These are phyloP conservation scores for Tuber microsphaerosporum DNA, from an alignment of 495 filamentous ascomycete genomes.

Conservation along the genomic window DNA sequence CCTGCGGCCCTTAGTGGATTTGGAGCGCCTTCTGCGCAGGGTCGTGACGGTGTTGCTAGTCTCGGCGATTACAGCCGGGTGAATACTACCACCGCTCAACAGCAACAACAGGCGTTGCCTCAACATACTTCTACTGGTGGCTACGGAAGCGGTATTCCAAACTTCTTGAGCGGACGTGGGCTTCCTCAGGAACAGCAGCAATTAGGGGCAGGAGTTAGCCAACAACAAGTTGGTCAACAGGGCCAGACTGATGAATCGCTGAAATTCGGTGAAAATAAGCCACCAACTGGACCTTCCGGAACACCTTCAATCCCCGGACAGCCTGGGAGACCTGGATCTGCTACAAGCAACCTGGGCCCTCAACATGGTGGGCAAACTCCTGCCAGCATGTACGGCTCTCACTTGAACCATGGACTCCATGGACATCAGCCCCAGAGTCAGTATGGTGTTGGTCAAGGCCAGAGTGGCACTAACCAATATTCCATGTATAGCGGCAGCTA, in stretches of 20 bases:
- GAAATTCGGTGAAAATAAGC: conserved; percentile 43
- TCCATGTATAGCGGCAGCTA: conserved; percentile 39
- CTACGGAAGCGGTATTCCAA: conserved; percentile 35
- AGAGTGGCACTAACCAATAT: conserved; percentile 30
- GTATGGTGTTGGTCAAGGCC: conserved; percentile 38
- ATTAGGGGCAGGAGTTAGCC: conserved; percentile 33
- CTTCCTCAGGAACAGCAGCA: conserved; percentile 41
- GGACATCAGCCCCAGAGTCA: conserved; percentile 37
- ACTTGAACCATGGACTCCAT: conserved; percentile 39
- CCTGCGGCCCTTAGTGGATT: conserved; percentile 38
- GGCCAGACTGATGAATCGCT: conserved; percentile 37
- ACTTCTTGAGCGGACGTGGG: conserved; percentile 36
- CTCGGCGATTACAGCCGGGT: conserved; percentile 37
- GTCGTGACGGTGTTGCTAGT: conserved; percentile 32
- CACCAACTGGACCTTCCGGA: conserved; percentile 41
- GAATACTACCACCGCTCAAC: conserved; percentile 34
- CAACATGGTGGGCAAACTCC: conserved; percentile 37
- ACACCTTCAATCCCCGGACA: conserved; percentile 40
- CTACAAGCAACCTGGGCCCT: conserved; percentile 38
- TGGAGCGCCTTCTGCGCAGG: conserved; percentile 39
- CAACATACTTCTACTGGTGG: conserved; percentile 37
- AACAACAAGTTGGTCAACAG: conserved; percentile 37
- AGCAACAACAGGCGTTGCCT: conserved; percentile 39
- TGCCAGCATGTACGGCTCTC: conserved; percentile 35
- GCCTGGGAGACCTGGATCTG: conserved; percentile 39